Evolutionary conservation across 371 early-diverging fungal genomes (phyloP).

Genomic region (Phascolomyces articulosus): DNA sequence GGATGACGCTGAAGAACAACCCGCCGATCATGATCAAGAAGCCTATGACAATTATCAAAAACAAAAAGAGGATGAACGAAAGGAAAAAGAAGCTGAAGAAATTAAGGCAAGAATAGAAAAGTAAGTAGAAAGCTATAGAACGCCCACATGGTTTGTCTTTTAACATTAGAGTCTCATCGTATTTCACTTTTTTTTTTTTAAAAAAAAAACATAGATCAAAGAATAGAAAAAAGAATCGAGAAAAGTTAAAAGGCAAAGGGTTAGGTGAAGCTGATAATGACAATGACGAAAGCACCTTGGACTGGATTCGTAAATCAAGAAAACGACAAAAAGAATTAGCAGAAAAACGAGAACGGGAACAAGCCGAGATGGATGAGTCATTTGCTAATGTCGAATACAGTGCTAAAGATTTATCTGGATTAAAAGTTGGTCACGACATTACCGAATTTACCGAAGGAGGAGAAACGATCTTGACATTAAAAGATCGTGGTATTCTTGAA

Average conservation of each 20-base stretch:
- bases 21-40: conserved; percentile 47
- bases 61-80: conserved; percentile 53
- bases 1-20: conserved; percentile 37
- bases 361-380: conserved; percentile 43
- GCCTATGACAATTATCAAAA: conserved; percentile 71
- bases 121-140: too few relatives aligned
- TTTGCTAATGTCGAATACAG: conserved; percentile 34
- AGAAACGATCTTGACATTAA: conserved; percentile 86
- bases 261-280: conserved; percentile 74
- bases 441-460: conserved; percentile 71
- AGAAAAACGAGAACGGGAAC: conserved; percentile 48
- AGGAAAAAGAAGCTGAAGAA: conserved; percentile 48
- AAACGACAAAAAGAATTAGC: conserved; percentile 58
- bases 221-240: conserved; percentile 57
- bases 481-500: conserved; percentile 80
- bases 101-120: conserved; percentile 60
- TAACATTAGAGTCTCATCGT: too few relatives aligned
- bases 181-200: background rate
- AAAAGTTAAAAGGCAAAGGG: conserved; percentile 70
- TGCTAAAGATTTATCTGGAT: conserved; percentile 67
- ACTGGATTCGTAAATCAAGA: conserved; percentile 66
- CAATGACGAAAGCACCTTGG: conserved; percentile 56
- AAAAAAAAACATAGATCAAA: conserved; percentile 54
- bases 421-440: conserved; percentile 79
- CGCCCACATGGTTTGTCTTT: too few relatives aligned